A percentile compares a stretch with the other conserved stretches of the same genome.
Evolutionary conservation across 345 rosid species (phyloP).

Genomic region (Euphorbia peplus): DNA sequence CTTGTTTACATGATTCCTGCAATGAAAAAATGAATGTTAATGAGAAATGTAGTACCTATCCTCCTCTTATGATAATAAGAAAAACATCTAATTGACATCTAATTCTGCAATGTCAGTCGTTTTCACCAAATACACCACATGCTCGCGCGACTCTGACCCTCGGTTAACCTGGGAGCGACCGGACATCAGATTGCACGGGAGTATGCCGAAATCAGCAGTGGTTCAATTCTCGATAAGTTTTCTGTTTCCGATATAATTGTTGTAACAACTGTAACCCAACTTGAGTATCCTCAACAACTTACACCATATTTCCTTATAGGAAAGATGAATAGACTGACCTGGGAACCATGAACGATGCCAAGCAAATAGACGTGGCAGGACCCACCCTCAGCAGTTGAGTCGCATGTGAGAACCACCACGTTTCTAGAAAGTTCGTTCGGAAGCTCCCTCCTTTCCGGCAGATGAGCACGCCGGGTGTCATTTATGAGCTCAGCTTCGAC

Average conservation of each 20-base stretch:
- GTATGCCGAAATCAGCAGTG: too few relatives aligned
- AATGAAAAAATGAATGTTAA: neutral
- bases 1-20: constrained; percentile 88
- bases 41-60: too few relatives aligned
- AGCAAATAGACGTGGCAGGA: constrained; percentile 81
- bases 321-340: constrained; percentile 44
- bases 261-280: too few relatives aligned
- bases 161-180: too few relatives aligned
- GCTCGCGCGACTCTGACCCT: too few relatives aligned
- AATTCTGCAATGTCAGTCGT: too few relatives aligned
- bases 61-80: too few relatives aligned
- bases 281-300: neutral
- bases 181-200: too few relatives aligned
- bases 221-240: too few relatives aligned
- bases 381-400: constrained; percentile 65
- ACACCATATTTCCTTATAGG: neutral
- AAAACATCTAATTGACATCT: too few relatives aligned
- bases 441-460: constrained; percentile 25
- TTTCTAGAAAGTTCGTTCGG: constrained; percentile 71
- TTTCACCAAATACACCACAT: too few relatives aligned
- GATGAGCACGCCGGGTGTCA: constrained; percentile 16
- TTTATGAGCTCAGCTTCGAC: constrained; percentile 45
- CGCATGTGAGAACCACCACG: constrained; percentile 71
- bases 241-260: too few relatives aligned
- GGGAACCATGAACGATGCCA: constrained; percentile 91